Evolutionary conservation across 805 yeast species (phyloP), one percentile per base, ranked within the genome.

Genomic region (Ogataea populi-albae): DNA sequence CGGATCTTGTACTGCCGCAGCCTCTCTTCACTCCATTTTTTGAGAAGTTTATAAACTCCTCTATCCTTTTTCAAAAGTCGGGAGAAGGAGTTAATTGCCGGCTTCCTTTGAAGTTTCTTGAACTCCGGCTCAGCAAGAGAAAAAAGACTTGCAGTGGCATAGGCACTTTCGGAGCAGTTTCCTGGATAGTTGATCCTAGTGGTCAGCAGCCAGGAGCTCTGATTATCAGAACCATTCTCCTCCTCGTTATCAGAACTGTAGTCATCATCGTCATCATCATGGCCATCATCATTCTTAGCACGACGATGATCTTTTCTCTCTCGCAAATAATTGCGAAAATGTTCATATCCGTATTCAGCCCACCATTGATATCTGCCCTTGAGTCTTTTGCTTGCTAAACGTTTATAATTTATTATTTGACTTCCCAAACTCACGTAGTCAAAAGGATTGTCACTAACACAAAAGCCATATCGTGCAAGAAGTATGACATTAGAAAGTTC

Each of bases 391-490:
- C 43, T 47, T 6, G 45, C 38, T 3, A 44, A 35, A 15, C 40
- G 45, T 17, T 41, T 43, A 19, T 38, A 49, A 3, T 35, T 37
- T 33, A 54, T 28, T 35, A 55, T 49, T 43, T 77, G 81, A 2
- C 66, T 62, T 1, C 81, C 77, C n/a, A 86, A 53, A 35, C 77
- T 67, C 9, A 83, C 72, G 2, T 69, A 54, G 46, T 83, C 87
- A 49, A 74, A 69, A 1, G 65, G 62, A 45, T 79, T 76, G n/a
- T 64, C 62, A 32, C 66, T 62, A 23, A 73, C 64, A 7, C 80
- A 73, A 55, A 89, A 88, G 1, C 96, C 96, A 55, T 88, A 89
- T 38, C 85, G 71, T 10, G 88, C 76, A 10, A 88, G 57, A 26
- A 89, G 61, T 23, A 75, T 70, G 0, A 83, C 67, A 47, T 85